Evolutionary conservation across 1,139 yeast species (phyloP), one percentile per base, ranked within the genome.

Genomic region (Yarrowia galli): DNA sequence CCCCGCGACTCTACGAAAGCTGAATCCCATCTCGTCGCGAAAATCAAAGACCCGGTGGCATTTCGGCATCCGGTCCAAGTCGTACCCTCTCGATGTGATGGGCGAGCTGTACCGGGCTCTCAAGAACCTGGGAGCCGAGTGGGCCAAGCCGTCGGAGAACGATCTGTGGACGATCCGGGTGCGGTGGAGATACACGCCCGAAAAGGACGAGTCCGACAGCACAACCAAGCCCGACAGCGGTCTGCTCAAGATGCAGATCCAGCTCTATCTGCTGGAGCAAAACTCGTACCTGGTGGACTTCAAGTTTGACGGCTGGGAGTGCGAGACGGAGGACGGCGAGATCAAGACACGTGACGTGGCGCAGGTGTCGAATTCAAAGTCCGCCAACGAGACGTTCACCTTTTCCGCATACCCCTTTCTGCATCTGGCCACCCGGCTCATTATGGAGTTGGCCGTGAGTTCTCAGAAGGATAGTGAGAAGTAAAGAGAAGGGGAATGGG

Each of bases 21-120:
- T 91, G 64, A 86, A 86, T 68, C 97, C 97, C 1, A 85, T 89
- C 25, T 84, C 91, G 13, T 84, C 89, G 51, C 92, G 92, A 76
- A 92, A 91, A 76, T 90, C 95, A 72, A 95, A 92, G 78, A 92
- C 97, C 12, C 87, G 97, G 79, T 95, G 99, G 99, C 99, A 95
- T 81, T 96, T 96, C 76, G 99, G 99, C 70, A 95, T 95, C 70
- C 84, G 99, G 75, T 92, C 98, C 12, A 85, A 98, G 74, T 92
- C 98, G 0, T 95, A 95, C 76, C 99, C 99, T 45, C 82, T 95
- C 72, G 99, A 95, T 77, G 99, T 95, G 10, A 95, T 95, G 99
- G 98, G 98, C 36, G 99, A 96, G 76, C 93, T 95, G 51, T 95
- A 96, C 79, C 84, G 98, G 58, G 99, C 99, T 0, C 83, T 95